phyloP scores from a whole-genome alignment of 2,329 filamentous ascomycete genomes.

The Cladosporium austrohemisphaericum region DNA sequence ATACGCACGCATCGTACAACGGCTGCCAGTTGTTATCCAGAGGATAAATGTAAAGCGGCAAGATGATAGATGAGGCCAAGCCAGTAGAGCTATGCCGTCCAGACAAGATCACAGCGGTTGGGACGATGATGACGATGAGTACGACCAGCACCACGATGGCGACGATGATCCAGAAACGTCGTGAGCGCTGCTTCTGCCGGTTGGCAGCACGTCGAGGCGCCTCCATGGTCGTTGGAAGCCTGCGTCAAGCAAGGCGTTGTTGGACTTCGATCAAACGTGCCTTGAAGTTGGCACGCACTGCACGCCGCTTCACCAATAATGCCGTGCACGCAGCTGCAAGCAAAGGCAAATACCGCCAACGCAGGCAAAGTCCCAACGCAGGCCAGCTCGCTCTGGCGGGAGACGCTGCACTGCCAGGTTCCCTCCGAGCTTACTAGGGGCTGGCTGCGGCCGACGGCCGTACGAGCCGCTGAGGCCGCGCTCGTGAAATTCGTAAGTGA shows the following conservation, averaged over 20 bases:
- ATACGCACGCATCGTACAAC: slow-evolving; percentile 20
- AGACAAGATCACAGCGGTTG: slow-evolving; percentile 18
- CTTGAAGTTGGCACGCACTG: not conserved
- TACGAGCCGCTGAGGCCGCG: slow-evolving; percentile 1
- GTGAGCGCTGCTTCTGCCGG: slow-evolving; percentile 15
- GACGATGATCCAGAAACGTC: slow-evolving; percentile 14
- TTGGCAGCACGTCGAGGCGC: slow-evolving; percentile 15
- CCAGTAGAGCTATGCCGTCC: slow-evolving; percentile 14
- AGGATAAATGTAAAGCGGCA: slow-evolving; percentile 23
- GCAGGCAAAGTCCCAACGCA: not conserved
- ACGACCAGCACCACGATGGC: slow-evolving; percentile 15
- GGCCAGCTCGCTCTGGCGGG: not conserved
- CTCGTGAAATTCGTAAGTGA: slow-evolving; percentile 6
- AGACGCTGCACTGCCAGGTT: too few relatives aligned
- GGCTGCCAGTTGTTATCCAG: slow-evolving; percentile 18
- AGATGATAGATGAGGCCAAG: slow-evolving; percentile 16
- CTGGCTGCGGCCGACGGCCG: not conserved
- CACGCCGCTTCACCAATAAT: not conserved
- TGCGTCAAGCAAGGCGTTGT: slow-evolving; percentile 1
- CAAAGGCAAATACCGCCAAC: not conserved
- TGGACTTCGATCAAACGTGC: slow-evolving; percentile 1
- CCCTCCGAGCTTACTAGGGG: too few relatives aligned
- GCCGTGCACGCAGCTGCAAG: not conserved
- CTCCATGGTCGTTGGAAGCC: slow-evolving; percentile 9
- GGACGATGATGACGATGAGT: slow-evolving; percentile 18